phyloP scores from a whole-genome alignment of 1,284 basidiomycete genomes.

The Tilletiopsis washingtonensis region DNA sequence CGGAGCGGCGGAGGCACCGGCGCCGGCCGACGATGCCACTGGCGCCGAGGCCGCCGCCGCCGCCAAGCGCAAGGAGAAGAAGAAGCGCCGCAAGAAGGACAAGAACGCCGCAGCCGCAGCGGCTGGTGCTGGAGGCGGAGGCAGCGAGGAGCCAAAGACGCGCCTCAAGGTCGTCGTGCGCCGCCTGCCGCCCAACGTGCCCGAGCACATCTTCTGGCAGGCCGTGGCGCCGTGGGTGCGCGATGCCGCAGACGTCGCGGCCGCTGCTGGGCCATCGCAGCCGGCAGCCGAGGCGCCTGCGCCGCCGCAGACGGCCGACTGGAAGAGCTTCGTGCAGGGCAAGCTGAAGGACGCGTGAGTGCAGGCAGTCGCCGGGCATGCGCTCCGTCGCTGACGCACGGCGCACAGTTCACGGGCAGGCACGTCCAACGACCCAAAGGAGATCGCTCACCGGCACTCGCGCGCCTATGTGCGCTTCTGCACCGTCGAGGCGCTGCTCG shows the following conservation, averaged over 20 bases:
- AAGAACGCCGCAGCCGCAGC: background rate
- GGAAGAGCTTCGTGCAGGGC: slow-evolving; percentile 24
- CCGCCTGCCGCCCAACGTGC: slow-evolving; percentile 79
- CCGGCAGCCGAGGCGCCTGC: slow-evolving; percentile 56
- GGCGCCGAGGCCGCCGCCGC: no score
- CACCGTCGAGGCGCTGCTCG: slow-evolving; percentile 61
- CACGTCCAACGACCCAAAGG: slow-evolving; percentile 13
- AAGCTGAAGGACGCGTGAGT: slow-evolving; percentile 19
- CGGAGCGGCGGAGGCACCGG: no score
- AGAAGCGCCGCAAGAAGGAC: no score
- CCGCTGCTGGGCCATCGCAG: no score
- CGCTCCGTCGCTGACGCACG: slow-evolving; percentile 4
- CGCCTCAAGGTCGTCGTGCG: slow-evolving; percentile 80
- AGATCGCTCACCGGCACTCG: slow-evolving; percentile 50
- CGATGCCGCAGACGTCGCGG: slow-evolving; percentile 59
- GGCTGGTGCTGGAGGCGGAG: background rate
- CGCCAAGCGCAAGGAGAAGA: no score
- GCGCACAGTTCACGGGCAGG: background rate
- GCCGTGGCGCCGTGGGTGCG: slow-evolving; percentile 74
- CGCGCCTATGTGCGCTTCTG: slow-evolving; percentile 89
- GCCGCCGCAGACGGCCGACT: slow-evolving; percentile 54
- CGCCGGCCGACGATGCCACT: no score
- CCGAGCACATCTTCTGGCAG: slow-evolving; percentile 86
- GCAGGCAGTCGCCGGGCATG: background rate
- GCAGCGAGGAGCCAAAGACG: background rate